Base-by-base conservation (phyloP, 768 basidiomycete species). In the Candolleomyces efflorescens region DNA sequence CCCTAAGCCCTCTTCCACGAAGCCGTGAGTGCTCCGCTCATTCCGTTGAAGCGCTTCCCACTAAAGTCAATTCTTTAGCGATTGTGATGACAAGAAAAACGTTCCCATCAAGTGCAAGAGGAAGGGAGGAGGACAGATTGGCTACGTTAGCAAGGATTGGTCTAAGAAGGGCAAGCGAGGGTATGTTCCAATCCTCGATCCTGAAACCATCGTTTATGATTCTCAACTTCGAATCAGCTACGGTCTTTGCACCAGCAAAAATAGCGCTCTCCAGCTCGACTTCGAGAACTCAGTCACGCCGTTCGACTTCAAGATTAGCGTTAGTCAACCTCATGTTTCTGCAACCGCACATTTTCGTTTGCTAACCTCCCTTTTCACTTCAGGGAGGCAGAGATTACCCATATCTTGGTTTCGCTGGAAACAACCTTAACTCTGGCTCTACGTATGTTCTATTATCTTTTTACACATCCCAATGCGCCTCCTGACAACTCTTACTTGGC, bases 401-500 rank as follows among this genome's bases (percentile, higher is more conserved):
- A 22, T 54, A 15, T 45, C 52, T 59, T n/a, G 58, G 58, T 5
- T 59, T 53, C 44, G n/a, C 45, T 26, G 58, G 58, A 20, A 59
- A 59, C 58, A 59, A 53, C 45, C 51, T 59, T n/a, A 41, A 39
- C 12, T 22, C 58, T 39, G 53, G 51, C n/a, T 53, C 37, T 5
- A 51, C 32, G 36, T 38, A 36, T 10, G 45, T 22, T 22, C 27
- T n/a, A 9, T 26, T 24, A 26, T 7, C 27, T n/a, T n/a, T n/a
- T n/a, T n/a, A n/a, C n/a, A n/a, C 37, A 22, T 39, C 38, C 36
- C 24, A n/a, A 9, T 54, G 9, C 38, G 18, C 20, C 41, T 23
- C 36, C 18, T 51, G 9, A 37, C 32, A n/a, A 22, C 7, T 7
- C 11, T 32, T 5, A 32, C 32, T 32, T 50, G 18, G 15, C 51